These are phyloP conservation scores for Ogataea degrootiae DNA, from an alignment of 805 yeast species.

Conservation along the genomic window DNA sequence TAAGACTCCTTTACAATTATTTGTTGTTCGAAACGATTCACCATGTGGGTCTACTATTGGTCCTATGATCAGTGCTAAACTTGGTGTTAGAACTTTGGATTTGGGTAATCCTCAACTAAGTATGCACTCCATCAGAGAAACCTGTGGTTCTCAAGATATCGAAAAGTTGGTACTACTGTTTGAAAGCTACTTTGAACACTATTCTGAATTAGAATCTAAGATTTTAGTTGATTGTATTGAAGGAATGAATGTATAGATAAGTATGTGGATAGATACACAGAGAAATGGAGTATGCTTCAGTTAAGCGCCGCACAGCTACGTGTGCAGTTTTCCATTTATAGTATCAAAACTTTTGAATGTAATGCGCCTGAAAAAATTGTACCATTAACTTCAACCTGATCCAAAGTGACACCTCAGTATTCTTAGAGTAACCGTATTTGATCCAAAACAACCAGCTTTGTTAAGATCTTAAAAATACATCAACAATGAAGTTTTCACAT, in stretches of 20 bases:
- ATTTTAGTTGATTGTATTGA: conserved; percentile 34
- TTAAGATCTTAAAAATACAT: neutral
- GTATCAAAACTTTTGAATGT: too few relatives aligned
- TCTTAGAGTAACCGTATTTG: too few relatives aligned
- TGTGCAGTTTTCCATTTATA: too few relatives aligned
- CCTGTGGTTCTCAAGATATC: conserved; percentile 78
- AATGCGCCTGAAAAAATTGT: too few relatives aligned
- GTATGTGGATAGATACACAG: neutral
- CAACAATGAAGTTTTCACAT: neutral
- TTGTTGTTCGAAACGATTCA: conserved; percentile 89
- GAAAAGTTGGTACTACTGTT: conserved; percentile 58
- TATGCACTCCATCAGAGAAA: conserved; percentile 93
- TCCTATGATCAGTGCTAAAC: conserved; percentile 81
- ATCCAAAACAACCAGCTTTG: too few relatives aligned
- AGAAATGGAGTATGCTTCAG: too few relatives aligned
- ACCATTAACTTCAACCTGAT: too few relatives aligned
- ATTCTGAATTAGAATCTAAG: conserved; percentile 34
- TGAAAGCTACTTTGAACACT: conserved; percentile 53
- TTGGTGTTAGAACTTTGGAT: conserved; percentile 85
- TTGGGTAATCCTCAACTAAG: conserved; percentile 88
- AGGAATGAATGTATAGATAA: neutral
- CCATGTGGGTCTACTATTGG: conserved; percentile 98
- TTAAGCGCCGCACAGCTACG: too few relatives aligned
- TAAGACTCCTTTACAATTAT: conserved; percentile 79
- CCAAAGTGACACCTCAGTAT: too few relatives aligned